Conservation (phyloP, 306 rosid species). For the Hippophae rhamnoides region DNA sequence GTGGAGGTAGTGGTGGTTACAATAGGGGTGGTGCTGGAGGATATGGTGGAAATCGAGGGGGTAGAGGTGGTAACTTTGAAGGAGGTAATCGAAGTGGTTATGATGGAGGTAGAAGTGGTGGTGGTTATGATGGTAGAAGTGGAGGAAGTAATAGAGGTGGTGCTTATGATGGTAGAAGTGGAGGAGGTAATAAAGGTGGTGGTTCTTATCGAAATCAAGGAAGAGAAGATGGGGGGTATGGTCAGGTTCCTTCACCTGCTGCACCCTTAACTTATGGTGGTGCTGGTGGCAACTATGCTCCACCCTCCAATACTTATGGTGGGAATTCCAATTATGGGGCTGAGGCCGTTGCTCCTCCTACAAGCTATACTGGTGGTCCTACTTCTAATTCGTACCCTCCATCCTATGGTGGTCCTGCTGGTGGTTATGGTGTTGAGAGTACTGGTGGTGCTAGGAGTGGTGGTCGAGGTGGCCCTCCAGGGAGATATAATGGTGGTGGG, state of each 20-base stretch:
- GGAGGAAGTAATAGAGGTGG: conserved; percentile 33
- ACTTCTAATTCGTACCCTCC: conserved; percentile 67
- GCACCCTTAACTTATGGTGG: conserved; percentile 49
- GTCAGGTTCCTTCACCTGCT: conserved; percentile 59
- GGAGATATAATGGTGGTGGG: conserved; percentile 48
- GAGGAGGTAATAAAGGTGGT: conserved; percentile 67
- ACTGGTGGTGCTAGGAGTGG: conserved; percentile 43
- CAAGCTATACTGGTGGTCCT: conserved; percentile 81
- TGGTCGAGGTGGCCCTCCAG: conserved; percentile 49
- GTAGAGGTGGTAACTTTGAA: conserved; percentile 19
- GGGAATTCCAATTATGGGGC: conserved; percentile 59
- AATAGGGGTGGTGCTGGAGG: conserved; percentile 43
- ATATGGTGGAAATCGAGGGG: conserved; percentile 23
- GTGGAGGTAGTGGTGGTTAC: conserved; percentile 31
- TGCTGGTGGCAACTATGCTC: conserved; percentile 53
- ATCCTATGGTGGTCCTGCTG: conserved; percentile 59
- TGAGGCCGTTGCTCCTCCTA: conserved; percentile 92
- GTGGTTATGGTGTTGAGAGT: conserved; percentile 58
- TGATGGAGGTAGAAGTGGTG: conserved; percentile 20
- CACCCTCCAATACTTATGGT: conserved; percentile 42
- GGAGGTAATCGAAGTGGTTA: no score
- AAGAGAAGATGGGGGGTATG: conserved; percentile 67
- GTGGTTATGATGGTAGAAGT: conserved; percentile 32
- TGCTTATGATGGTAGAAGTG: conserved; percentile 41
- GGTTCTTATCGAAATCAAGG: conserved; percentile 42